Conservation (phyloP, 495 filamentous ascomycete species). For the Penicillium simplicissimum region DNA sequence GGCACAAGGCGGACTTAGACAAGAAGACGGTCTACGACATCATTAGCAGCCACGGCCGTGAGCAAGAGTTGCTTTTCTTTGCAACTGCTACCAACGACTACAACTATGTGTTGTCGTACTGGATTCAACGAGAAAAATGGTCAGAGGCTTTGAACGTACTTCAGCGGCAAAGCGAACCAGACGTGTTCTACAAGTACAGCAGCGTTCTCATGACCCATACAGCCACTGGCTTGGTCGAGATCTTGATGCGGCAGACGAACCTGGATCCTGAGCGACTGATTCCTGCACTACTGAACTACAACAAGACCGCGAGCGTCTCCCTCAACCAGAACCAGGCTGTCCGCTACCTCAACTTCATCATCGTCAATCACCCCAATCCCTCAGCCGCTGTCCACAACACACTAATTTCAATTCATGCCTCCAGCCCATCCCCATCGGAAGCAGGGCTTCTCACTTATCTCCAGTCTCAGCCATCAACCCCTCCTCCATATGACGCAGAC, state of each 20-base stretch:
- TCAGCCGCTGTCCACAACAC: conserved; percentile 97
- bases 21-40: conserved; percentile 91
- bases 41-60: conserved; percentile 91
- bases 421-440: conserved; percentile 78
- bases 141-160: conserved; percentile 82
- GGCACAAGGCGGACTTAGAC: conserved; percentile 83
- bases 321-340: conserved; percentile 84
- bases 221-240: conserved; percentile 81
- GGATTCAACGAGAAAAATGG: conserved; percentile 96
- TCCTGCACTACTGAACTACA: conserved; percentile 90
- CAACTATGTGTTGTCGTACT: conserved; percentile 93
- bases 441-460: conserved; percentile 84
- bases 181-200: conserved; percentile 94
- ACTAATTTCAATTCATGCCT: conserved; percentile 92
- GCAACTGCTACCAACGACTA: conserved; percentile 85
- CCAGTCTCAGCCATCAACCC: conserved; percentile 68
- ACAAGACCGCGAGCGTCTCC: conserved; percentile 58
- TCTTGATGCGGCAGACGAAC: conserved; percentile 87
- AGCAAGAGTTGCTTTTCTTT: conserved; percentile 88
- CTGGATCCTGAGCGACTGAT: conserved; percentile 88
- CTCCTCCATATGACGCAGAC: conserved; percentile 89
- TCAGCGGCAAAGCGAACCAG: conserved; percentile 85
- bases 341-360: conserved; percentile 89
- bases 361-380: conserved; percentile 78
- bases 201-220: conserved; percentile 93